Base-by-base conservation (phyloP, 768 basidiomycete genomes). In the Collybiopsis confluens region DNA sequence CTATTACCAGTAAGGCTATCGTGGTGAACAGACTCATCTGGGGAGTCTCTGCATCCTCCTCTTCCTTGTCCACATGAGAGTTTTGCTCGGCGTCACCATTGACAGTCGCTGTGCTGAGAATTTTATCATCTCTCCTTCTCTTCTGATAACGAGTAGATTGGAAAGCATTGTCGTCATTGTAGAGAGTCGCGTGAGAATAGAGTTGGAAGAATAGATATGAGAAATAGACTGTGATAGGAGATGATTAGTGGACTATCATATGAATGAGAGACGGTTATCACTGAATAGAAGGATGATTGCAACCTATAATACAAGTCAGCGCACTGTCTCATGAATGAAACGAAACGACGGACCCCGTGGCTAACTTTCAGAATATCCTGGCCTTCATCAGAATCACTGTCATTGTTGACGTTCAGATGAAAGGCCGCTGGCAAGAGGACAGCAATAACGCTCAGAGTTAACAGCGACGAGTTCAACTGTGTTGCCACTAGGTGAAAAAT, bases 121-220 rank as follows among this genome's bases (percentile, higher is more conserved):
- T n/a, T n/a, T n/a, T 36, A 16, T 11, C 41, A 38, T 48, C 45
- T 9, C 52, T 49, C 16, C 45, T 46, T 53, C 33, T 59, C 57
- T 57, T 50, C 52, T 8, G 49, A 61, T 81, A 74, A 56, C 59
- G 55, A 5, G 59, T 70, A 28, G 73, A 71, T 59, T 69, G 54
- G 45, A 69, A 56, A 1, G 58, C 59, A 16, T 68, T 67, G 26
- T 78, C 73, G 43, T 85, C 75, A 57, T 79, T 68, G 63, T 89
- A 94, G 13, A 93, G 74, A 27, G 74, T 67, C 2, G 84, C 75
- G 64, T 93, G 91, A 0, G 90, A 89, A 62, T 77, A 85, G 0
- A 89, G 75, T 61, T 91, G 90, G 73, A 92, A 91, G 45, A 83
- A 65, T n/a, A 92, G 79, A 61, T 88, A 90, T n/a, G 75, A 77